phyloP scores from a whole-genome alignment of 2,329 filamentous ascomycete species.

The Geosmithia morbida region DNA sequence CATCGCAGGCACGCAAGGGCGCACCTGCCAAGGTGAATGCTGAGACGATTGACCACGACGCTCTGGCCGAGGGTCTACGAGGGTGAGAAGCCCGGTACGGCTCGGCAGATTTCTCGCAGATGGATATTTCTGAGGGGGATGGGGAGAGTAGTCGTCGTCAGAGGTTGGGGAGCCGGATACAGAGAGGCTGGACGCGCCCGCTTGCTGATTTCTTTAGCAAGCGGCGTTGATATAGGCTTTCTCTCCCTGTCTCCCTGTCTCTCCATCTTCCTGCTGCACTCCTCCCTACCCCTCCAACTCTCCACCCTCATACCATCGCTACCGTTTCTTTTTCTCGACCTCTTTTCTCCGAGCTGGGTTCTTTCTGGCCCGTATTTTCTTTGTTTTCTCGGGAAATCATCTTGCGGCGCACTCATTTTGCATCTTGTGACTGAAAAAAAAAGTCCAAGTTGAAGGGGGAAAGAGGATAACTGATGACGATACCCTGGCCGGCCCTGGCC shows the following conservation, averaged over 20 bases:
- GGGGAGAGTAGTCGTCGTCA: background rate
- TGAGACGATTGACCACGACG: slow-evolving; percentile 41
- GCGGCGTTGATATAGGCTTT: background rate
- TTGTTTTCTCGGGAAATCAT: too few species aligned
- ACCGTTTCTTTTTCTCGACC: too few species aligned
- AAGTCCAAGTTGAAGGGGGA: too few species aligned
- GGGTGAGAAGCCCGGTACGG: slow-evolving; percentile 8
- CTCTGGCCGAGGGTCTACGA: slow-evolving; percentile 42
- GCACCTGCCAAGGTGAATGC: slow-evolving; percentile 43
- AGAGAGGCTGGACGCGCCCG: background rate
- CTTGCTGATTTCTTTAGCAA: background rate
- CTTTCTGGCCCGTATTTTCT: too few species aligned
- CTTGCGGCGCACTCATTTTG: too few species aligned
- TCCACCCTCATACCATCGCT: too few species aligned
- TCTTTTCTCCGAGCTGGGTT: too few species aligned
- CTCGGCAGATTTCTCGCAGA: background rate
- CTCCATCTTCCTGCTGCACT: too few species aligned
- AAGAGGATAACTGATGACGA: too few species aligned
- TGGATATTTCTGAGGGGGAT: background rate
- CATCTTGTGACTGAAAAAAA: too few species aligned
- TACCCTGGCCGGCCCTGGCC: too few species aligned
- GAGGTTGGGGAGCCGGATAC: background rate
- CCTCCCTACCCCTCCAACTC: too few species aligned
- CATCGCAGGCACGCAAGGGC: slow-evolving; percentile 32
- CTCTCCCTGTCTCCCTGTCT: background rate